A percentile compares a stretch with the other conserved stretches of the same genome.
These are phyloP conservation scores for Ceratocystis eucalypticola DNA, from an alignment of 2,329 filamentous ascomycete genomes.

Conservation along the genomic window DNA sequence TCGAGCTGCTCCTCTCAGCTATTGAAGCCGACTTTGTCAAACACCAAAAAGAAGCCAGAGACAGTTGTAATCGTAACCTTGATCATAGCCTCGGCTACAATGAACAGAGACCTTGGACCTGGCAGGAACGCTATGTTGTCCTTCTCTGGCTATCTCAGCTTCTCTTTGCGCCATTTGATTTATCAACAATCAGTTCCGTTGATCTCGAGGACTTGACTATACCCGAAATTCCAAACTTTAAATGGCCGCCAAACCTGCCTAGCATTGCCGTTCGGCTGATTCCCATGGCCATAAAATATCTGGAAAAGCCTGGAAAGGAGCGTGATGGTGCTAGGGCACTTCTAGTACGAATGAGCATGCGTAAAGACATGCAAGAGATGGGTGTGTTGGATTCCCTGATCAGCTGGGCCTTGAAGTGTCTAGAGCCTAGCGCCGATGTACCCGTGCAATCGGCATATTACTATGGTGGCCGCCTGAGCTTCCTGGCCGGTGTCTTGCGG, in stretches of 20 bases:
- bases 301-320: conserved; percentile 70
- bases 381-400: conserved; percentile 56
- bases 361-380: conserved; percentile 74
- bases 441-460: conserved; percentile 48
- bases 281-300: conserved; percentile 55
- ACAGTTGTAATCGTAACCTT: conserved; percentile 9
- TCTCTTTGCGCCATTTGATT: conserved; percentile 75
- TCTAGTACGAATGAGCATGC: conserved; percentile 66
- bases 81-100: conserved; percentile 20
- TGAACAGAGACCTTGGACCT: conserved; percentile 38
- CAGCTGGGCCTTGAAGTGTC: conserved; percentile 52
- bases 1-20: conserved; percentile 65
- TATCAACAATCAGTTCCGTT: conserved; percentile 65
- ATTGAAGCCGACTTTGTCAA: conserved; percentile 47
- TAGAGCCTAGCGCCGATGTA: conserved; percentile 34
- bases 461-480: conserved; percentile 65
- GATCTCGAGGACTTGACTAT: conserved; percentile 35
- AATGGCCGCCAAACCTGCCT: conserved; percentile 49
- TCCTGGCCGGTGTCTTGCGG: conserved; percentile 59
- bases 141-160: conserved; percentile 79
- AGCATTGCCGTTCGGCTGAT: conserved; percentile 58
- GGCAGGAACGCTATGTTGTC: conserved; percentile 82
- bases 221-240: conserved; percentile 35
- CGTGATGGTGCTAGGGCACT: conserved; percentile 74
- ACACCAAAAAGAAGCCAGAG: not conserved